These are phyloP conservation scores for Malbranchea zuffiana DNA, from an alignment of 2,329 filamentous ascomycete species.

Conservation along the genomic window DNA sequence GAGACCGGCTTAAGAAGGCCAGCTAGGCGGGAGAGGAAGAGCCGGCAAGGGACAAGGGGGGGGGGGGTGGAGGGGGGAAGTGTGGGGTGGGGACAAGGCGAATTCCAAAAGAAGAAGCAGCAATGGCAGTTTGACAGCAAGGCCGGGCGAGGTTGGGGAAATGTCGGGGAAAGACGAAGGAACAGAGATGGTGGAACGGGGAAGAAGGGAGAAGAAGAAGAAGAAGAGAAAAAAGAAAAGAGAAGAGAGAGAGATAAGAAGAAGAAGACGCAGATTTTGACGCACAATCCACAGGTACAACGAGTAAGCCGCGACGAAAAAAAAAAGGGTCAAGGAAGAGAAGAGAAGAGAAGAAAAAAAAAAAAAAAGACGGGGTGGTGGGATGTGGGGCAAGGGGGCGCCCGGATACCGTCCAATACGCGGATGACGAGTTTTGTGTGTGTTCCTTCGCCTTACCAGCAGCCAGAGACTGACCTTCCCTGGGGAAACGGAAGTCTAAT, in stretches of 20 bases:
- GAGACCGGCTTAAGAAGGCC: conserved; percentile 12
- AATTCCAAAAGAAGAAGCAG: background rate
- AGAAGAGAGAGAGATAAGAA: conserved; percentile 22
- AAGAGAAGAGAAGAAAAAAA: conserved; percentile 16
- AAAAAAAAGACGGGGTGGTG: conserved; percentile 11
- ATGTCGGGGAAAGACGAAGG: conserved; percentile 18
- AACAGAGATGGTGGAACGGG: conserved; percentile 18
- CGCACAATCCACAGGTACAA: background rate
- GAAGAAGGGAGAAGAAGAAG: conserved; percentile 17
- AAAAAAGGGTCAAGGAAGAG: conserved; percentile 32
- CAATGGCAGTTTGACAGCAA: background rate
- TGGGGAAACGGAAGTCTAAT: too few relatives aligned
- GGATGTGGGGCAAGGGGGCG: conserved; percentile 4
- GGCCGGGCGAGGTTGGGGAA: background rate
- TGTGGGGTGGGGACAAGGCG: conserved; percentile 17
- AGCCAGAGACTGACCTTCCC: background rate
- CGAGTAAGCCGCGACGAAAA: conserved; percentile 20
- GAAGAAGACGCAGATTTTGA: conserved; percentile 14
- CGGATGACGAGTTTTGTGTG: conserved; percentile 6
- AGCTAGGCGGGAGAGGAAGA: conserved; percentile 16
- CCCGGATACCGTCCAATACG: conserved; percentile 2
- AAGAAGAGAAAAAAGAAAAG: conserved; percentile 16
- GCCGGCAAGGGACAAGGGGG: conserved; percentile 8
- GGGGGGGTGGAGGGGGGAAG: conserved; percentile 14
- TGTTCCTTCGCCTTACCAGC: background rate